Evolutionary conservation across 441 rosid species (phyloP).

Genomic region (Pelargonium fulgidum): DNA sequence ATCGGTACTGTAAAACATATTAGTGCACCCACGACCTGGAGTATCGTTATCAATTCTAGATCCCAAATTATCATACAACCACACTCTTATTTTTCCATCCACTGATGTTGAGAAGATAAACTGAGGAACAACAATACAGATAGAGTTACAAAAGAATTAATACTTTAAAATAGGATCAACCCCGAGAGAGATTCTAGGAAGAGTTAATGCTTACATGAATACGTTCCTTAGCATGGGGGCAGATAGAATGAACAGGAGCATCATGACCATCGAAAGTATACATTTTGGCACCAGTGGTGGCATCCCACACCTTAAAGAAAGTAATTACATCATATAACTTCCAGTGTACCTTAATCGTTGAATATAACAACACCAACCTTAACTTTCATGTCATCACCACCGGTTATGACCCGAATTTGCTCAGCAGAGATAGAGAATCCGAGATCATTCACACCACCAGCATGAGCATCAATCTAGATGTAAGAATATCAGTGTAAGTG

Average conservation of each 20-base stretch:
- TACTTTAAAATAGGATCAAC: not conserved
- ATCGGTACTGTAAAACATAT: constrained; percentile 72
- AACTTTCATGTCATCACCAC: constrained; percentile 67
- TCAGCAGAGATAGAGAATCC: constrained; percentile 65
- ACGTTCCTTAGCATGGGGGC: constrained; percentile 46
- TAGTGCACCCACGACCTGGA: constrained; percentile 61
- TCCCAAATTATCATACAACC: constrained; percentile 62
- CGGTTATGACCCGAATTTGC: constrained; percentile 53
- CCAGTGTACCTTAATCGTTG: constrained; percentile 9
- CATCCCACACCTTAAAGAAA: constrained; percentile 68
- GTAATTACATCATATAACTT: constrained; percentile 15
- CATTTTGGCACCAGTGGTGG: constrained; percentile 39
- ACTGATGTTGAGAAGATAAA: constrained; percentile 70
- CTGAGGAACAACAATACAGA: constrained; percentile 29
- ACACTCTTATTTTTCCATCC: constrained; percentile 79
- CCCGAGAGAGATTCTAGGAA: not conserved
- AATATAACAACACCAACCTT: constrained; percentile 39
- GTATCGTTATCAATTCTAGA: constrained; percentile 79
- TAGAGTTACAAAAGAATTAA: not conserved
- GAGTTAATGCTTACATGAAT: constrained; percentile 44
- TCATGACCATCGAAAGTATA: constrained; percentile 65
- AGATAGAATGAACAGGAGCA: constrained; percentile 55
- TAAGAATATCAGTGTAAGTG: not conserved
- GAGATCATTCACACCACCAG: constrained; percentile 67
- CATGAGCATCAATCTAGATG: constrained; percentile 71